Percentiles rank a stretch among this genome's conserved stretches.
These are phyloP conservation scores for Nepenthes gracilis DNA, from an alignment of 148 eudicot species.

Conservation along the genomic window DNA sequence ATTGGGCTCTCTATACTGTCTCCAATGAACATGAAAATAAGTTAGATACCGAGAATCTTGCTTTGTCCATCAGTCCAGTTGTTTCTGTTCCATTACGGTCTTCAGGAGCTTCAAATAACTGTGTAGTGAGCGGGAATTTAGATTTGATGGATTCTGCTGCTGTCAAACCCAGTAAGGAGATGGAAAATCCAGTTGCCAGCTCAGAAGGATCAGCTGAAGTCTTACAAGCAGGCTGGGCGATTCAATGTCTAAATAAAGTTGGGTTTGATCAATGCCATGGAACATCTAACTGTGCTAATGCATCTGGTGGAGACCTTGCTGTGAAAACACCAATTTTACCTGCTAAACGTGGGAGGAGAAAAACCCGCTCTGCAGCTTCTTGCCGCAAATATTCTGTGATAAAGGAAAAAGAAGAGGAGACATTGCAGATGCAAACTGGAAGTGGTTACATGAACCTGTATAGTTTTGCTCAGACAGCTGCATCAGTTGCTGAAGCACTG, in stretches of 20 bases:
- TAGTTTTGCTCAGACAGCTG: constrained; percentile 63
- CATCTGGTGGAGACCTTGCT: constrained; percentile 10
- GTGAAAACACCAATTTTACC: constrained; percentile 12
- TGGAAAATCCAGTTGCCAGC: constrained; percentile 29
- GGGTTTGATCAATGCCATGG: constrained; percentile 8
- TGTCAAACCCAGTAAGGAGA: constrained; percentile 6
- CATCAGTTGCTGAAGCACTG: constrained; percentile 53
- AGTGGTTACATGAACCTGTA: constrained; percentile 44
- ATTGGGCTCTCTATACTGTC: constrained; percentile 26
- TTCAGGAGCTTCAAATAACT: constrained; percentile 11
- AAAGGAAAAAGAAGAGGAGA: constrained; percentile 14
- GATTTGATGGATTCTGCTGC: not conserved
- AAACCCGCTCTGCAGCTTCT: constrained; percentile 16
- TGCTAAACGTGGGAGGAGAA: constrained; percentile 21
- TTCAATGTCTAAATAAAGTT: constrained; percentile 8
- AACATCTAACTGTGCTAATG: constrained; percentile 8
- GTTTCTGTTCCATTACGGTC: constrained; percentile 1
- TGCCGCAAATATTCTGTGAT: constrained; percentile 6
- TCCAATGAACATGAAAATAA: constrained; percentile 23
- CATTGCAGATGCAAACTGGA: constrained; percentile 14
- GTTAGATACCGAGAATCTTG: constrained; percentile 12
- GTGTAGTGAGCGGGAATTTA: not conserved
- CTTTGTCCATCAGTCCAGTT: constrained; percentile 12
- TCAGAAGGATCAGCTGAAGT: constrained; percentile 64
- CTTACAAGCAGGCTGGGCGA: constrained; percentile 30